Evolutionary conservation across 2,329 filamentous ascomycete genomes (phyloP).

Genomic region (Mariannaea sp.): DNA sequence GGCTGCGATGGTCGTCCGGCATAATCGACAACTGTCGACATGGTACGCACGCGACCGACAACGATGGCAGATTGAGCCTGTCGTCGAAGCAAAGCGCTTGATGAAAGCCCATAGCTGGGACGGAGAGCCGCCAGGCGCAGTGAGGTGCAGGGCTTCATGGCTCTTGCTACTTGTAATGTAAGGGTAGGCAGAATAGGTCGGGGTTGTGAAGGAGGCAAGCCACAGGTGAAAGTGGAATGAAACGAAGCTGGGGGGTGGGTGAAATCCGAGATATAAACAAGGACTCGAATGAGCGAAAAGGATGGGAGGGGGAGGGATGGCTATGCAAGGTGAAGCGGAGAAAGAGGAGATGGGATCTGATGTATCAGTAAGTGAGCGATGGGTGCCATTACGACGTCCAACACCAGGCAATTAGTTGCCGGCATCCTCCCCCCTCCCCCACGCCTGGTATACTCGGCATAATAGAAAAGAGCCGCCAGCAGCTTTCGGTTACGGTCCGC

Average conservation of each 20-base stretch:
- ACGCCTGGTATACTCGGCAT: slow-evolving; percentile 3
- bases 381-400: no score
- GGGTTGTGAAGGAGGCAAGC: neutral
- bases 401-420: neutral
- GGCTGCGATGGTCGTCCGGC: slow-evolving; percentile 29
- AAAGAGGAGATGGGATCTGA: neutral
- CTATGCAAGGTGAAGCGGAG: neutral
- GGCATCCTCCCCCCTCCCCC: slow-evolving; percentile 3
- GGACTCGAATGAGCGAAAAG: slow-evolving; percentile 1
- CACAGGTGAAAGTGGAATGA: slow-evolving; percentile 5
- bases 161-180: no score
- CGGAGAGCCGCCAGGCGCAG: slow-evolving; percentile 28
- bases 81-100: slow-evolving; percentile 26
- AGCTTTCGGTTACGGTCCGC: slow-evolving; percentile 12
- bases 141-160: slow-evolving; percentile 28
- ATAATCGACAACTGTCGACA: slow-evolving; percentile 38
- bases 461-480: slow-evolving; percentile 8
- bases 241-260: slow-evolving; percentile 3
- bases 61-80: neutral
- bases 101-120: slow-evolving; percentile 15
- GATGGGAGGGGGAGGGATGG: no score
- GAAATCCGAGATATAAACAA: slow-evolving; percentile 3
- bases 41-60: slow-evolving; percentile 23
- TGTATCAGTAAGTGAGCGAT: neutral
- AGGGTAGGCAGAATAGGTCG: no score